These are phyloP conservation scores for Nelumbo lutea DNA, from an alignment of 164 flowering plant genomes.

Conservation along the genomic window DNA sequence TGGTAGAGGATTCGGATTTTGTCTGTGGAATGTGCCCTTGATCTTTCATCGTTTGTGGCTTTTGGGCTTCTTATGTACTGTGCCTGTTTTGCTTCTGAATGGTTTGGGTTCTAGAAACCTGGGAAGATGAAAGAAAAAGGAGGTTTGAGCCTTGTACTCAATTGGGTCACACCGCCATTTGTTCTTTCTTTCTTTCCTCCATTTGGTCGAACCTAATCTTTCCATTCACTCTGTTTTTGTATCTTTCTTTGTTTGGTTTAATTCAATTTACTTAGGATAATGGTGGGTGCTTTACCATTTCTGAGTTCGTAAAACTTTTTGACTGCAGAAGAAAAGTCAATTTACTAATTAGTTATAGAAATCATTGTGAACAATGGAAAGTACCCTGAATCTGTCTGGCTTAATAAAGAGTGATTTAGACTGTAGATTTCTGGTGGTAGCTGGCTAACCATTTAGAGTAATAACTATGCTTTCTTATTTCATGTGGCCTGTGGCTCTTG, in stretches of 20 bases:
- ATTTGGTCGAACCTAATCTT: background rate
- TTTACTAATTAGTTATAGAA: background rate
- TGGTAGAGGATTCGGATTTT: background rate
- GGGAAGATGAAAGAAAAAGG: background rate
- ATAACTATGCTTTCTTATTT: background rate
- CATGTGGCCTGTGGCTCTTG: background rate
- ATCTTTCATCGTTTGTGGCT: background rate
- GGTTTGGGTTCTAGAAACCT: background rate
- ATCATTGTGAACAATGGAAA: background rate
- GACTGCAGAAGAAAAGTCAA: background rate
- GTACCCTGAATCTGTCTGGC: background rate
- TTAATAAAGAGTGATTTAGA: background rate
- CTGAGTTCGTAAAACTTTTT: background rate
- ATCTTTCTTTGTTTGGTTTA: background rate
- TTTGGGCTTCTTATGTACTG: background rate
- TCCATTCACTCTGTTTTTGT: background rate
- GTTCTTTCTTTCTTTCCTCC: background rate
- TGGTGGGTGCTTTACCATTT: background rate
- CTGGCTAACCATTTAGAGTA: background rate
- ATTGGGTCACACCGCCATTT: background rate
- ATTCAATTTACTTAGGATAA: background rate
- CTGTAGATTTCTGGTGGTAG: background rate
- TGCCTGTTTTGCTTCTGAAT: background rate
- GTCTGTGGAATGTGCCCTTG: slow-evolving; percentile 2
- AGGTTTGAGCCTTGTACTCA: background rate